Evolutionary conservation across 2,329 filamentous ascomycete species (phyloP).

Genomic region (Diplocarpon mali): DNA sequence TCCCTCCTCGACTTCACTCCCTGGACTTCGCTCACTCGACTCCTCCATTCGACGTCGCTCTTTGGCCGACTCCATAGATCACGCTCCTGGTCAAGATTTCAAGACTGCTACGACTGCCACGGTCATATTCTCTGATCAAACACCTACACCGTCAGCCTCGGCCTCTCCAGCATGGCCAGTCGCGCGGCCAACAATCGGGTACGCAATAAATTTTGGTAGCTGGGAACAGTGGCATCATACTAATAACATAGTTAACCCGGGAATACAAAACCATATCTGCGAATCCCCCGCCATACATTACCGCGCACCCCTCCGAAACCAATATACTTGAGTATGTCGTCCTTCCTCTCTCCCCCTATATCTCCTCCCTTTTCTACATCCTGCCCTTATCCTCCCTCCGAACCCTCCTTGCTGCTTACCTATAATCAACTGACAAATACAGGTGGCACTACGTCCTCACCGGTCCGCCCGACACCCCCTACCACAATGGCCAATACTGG

Average conservation of each 20-base stretch:
- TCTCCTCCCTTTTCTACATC: neutral
- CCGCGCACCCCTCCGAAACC: slow-evolving; percentile 76
- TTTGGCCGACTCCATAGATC: neutral
- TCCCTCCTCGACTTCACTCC: neutral
- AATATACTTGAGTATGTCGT: slow-evolving; percentile 74
- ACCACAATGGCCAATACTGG: slow-evolving; percentile 95
- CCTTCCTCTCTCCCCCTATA: neutral
- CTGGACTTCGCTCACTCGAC: no score
- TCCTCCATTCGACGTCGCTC: neutral
- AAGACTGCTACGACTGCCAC: neutral
- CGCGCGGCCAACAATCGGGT: slow-evolving; percentile 64
- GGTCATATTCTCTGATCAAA: neutral
- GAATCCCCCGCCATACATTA: slow-evolving; percentile 81
- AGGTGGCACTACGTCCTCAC: slow-evolving; percentile 95
- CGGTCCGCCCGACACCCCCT: slow-evolving; percentile 86
- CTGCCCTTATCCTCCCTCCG: slow-evolving; percentile 6
- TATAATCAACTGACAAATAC: neutral
- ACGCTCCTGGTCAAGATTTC: neutral
- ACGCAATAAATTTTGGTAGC: slow-evolving; percentile 24
- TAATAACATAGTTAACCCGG: slow-evolving; percentile 40
- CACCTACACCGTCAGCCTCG: neutral
- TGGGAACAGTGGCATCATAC: slow-evolving; percentile 31
- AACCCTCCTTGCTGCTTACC: no score
- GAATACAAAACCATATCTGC: slow-evolving; percentile 55
- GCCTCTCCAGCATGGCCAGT: slow-evolving; percentile 47